Base-by-base conservation (phyloP, 768 basidiomycete genomes). In the Favolaschia claudopus region DNA sequence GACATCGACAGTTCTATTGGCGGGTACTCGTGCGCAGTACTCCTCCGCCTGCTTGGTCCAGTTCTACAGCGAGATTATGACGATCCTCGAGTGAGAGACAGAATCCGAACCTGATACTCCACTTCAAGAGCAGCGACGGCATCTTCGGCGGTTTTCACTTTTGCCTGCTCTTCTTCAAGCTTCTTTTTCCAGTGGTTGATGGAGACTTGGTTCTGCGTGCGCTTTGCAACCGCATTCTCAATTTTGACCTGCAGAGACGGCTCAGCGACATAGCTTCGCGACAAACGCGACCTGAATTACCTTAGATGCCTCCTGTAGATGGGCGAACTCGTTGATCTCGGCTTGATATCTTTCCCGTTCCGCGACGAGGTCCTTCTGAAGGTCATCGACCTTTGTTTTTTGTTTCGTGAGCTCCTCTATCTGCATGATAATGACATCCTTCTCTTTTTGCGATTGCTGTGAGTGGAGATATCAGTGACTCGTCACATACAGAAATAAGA, bases 41-140 rank as follows among this genome's bases (percentile, higher is more conserved):
- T 86, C 72, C 20, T 78, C 70, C 15, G 93, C 94, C 37, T 83
- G 83, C 4, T 69, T 75, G 3, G 85, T 85, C 90, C 91, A 93
- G 22, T 77, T 78, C 84, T 92, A 45, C 42, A n/a, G 44, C 40
- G 53, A 24, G n/a, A 43, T 7, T 22, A 29, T 13, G 42, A 34
- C 8, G 19, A 25, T 37, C 22, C 32, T 31, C 48, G 32, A 17
- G 17, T 17, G 33, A 53, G 7, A 19, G 29, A 5, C 34, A 27
- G 20, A 38, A 19, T 31, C 71, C 81, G 15, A 63, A 89, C 91
- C 67, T 75, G 72, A 61, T 88, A 91, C 68, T 94, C 90, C 53
- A 80, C 71, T 65, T 89, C 77, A 17, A 91, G 69, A 12, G 82
- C 75, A 15, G 82, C 76, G 3, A 80, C 81, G 4, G 76, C 72